These are phyloP conservation scores for Paxillus rubicundulus DNA, from an alignment of 768 basidiomycete genomes.

Conservation along the genomic window DNA sequence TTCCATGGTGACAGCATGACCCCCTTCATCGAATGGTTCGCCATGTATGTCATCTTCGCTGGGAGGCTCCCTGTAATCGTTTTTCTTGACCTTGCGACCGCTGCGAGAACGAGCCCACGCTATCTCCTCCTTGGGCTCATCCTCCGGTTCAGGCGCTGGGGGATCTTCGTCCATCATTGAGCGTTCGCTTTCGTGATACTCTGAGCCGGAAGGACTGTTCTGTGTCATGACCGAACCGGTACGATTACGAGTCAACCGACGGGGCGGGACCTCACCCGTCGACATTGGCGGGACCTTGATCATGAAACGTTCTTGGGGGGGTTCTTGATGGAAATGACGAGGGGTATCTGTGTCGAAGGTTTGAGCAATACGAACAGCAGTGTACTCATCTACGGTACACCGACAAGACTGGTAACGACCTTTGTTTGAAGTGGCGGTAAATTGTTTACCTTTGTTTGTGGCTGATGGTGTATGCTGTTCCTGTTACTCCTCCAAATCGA, in stretches of 20 bases:
- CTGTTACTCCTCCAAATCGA: slow-evolving; percentile 21
- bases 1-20: slow-evolving; percentile 19
- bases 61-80: slow-evolving; percentile 44
- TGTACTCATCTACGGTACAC: no score
- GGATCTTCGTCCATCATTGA: slow-evolving; percentile 28
- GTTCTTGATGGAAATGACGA: slow-evolving; percentile 8
- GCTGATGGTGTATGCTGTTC: slow-evolving; percentile 8
- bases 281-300: slow-evolving; percentile 25
- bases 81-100: slow-evolving; percentile 42
- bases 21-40: slow-evolving; percentile 8
- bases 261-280: slow-evolving; percentile 8
- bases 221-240: slow-evolving; percentile 21
- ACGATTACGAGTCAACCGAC: slow-evolving; percentile 18
- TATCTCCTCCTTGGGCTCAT: not conserved
- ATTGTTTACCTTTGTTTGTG: slow-evolving; percentile 30
- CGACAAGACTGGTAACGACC: slow-evolving; percentile 20
- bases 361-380: no score
- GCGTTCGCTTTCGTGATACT: slow-evolving; percentile 37
- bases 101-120: slow-evolving; percentile 29
- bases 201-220: slow-evolving; percentile 27
- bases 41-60: slow-evolving; percentile 40
- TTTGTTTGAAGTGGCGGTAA: slow-evolving; percentile 35
- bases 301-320: slow-evolving; percentile 18
- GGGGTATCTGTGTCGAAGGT: not conserved
- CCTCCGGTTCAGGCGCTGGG: slow-evolving; percentile 2